Percentiles rank a stretch among this genome's conserved stretches.
Evolutionary conservation across 352 stramenopile genomes (phyloP).

Genomic region (Pythium periplocum): DNA sequence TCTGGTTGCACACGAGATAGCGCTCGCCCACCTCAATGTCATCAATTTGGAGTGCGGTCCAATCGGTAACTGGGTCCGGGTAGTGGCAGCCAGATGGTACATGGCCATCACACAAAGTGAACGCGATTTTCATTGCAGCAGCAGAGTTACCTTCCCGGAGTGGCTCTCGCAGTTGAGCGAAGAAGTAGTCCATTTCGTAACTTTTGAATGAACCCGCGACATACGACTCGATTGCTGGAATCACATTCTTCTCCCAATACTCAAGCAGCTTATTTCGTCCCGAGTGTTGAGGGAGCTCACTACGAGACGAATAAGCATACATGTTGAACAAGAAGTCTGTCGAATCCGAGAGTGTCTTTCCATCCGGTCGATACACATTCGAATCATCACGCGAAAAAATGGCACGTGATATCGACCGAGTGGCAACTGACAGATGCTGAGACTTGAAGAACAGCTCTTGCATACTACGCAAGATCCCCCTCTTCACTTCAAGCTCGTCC

Average conservation of each 20-base stretch:
- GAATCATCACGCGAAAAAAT: conserved; percentile 28
- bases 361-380: conserved; percentile 19
- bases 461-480: conserved; percentile 31
- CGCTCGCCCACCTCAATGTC: conserved; percentile 59
- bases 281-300: conserved; percentile 60
- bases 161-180: conserved; percentile 71
- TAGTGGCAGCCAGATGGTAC: conserved; percentile 75
- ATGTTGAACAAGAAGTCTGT: conserved; percentile 69
- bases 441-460: conserved; percentile 38
- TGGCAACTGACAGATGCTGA: conserved; percentile 37
- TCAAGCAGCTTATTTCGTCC: conserved; percentile 78
- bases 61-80: conserved; percentile 74
- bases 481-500: conserved; percentile 27
- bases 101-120: conserved; percentile 74
- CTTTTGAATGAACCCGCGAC: conserved; percentile 79
- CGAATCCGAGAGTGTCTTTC: conserved; percentile 12
- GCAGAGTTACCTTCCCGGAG: conserved; percentile 68
- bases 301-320: conserved; percentile 57
- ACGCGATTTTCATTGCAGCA: conserved; percentile 74
- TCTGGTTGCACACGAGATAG: conserved; percentile 42
- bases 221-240: conserved; percentile 77
- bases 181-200: conserved; percentile 87
- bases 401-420: conserved; percentile 34
- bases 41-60: conserved; percentile 68
- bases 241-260: conserved; percentile 84